Base-by-base conservation (phyloP, 1,284 basidiomycete genomes). In the Cystobasidium pallidum region DNA sequence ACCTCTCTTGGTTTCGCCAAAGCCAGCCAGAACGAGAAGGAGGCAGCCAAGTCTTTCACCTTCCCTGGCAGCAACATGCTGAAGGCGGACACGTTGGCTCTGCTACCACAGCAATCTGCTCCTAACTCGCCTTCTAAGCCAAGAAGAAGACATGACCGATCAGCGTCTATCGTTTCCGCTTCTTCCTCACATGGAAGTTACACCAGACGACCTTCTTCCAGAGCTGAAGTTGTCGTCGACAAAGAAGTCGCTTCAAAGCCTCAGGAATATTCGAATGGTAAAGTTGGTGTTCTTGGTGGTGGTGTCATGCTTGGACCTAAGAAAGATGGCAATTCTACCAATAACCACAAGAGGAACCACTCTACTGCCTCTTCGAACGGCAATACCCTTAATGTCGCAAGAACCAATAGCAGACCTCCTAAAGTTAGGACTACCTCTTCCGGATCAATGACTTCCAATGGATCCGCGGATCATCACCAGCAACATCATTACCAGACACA, bases 271-370 rank as follows among this genome's bases (percentile, higher is more conserved):
- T 78, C 78, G 45, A 77, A 78, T 43, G 79, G 79, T 17, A 78
- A 78, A 58, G 79, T 80, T 54, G 78, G 78, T 41, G 79, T 80
- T 7, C 76, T 80, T 28, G 77, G 78, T 32, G 79, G 79, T n/a
- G 79, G 79, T 19, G 78, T 79, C 34, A 58, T 80, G n/a, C 75
- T 79, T 36, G 79, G 79, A 10, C 73, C 76, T 78, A 24, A 78
- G 73, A 47, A 64, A 32, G 52, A 65, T n/a, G 66, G 32, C 32
- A 49, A 21, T 30, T 15, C 21, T 51, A 30, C 26, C 45, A 32
- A 11, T 34, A 10, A 1, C 17, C 45, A 64, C 28, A 64, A 49
- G 32, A 51, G 47, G 32, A 43, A 36, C 10, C 62, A 64, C 45
- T 64, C 62, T 43, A 51, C 62, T 64, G 62, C 45, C 19, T 64